Conservation (phyloP, 2,329 filamentous ascomycete genomes). For the Reticulascus tulasneorum region DNA sequence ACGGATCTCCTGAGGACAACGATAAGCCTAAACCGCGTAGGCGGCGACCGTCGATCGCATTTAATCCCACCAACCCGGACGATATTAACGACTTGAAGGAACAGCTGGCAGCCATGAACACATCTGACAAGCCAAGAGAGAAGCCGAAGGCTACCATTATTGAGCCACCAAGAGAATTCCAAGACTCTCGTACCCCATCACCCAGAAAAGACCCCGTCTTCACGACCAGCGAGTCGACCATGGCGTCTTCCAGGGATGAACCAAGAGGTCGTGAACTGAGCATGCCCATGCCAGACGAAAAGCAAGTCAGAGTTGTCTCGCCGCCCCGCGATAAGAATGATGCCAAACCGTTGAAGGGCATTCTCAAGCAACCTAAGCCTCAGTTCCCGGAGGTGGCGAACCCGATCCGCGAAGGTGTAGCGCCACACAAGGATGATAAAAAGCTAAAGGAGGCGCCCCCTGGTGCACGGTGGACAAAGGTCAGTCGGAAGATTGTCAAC, state of each 20-base stretch:
- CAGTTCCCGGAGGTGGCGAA: slow-evolving; percentile 86
- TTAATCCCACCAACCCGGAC: slow-evolving; percentile 50
- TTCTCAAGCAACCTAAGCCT: slow-evolving; percentile 79
- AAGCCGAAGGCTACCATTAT: slow-evolving; percentile 7
- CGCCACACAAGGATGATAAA: slow-evolving; percentile 85
- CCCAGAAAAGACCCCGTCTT: slow-evolving; percentile 11
- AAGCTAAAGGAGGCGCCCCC: slow-evolving; percentile 66
- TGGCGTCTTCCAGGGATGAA: slow-evolving; percentile 22
- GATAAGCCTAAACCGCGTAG: slow-evolving; percentile 34
- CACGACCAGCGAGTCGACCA: slow-evolving; percentile 5
- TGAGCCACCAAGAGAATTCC: slow-evolving; percentile 5
- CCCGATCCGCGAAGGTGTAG: slow-evolving; percentile 82
- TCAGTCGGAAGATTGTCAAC: slow-evolving; percentile 83
- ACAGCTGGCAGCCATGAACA: slow-evolving; percentile 41
- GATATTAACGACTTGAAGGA: slow-evolving; percentile 47
- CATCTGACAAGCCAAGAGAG: slow-evolving; percentile 7
- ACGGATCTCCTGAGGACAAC: slow-evolving; percentile 38
- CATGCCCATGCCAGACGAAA: slow-evolving; percentile 32
- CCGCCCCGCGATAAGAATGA: slow-evolving; percentile 61
- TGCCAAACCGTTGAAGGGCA: slow-evolving; percentile 71
- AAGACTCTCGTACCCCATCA: slow-evolving; percentile 9
- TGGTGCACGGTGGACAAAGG: slow-evolving; percentile 89
- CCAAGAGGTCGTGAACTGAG: slow-evolving; percentile 38
- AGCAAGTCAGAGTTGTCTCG: slow-evolving; percentile 65
- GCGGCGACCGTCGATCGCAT: slow-evolving; percentile 34